These are phyloP conservation scores for Moricandia arvensis DNA, from an alignment of 345 rosid genomes.

Conservation along the genomic window DNA sequence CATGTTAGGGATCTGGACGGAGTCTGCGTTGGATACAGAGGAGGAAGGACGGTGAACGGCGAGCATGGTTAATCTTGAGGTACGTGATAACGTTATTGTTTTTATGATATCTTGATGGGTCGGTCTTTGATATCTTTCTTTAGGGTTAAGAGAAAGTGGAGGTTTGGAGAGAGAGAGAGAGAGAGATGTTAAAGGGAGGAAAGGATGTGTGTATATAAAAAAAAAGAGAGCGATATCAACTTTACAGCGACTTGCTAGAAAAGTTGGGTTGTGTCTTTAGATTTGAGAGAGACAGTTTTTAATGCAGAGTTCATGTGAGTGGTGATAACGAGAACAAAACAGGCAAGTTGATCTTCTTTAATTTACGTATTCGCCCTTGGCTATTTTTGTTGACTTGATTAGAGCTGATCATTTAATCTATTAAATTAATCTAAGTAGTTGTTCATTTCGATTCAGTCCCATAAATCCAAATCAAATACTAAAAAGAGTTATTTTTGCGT, in stretches of 20 bases:
- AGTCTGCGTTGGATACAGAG: constrained; percentile 24
- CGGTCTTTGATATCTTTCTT: neutral
- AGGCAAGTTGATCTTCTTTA: constrained; percentile 17
- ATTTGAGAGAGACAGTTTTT: constrained; percentile 27
- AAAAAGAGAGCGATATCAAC: too few species aligned
- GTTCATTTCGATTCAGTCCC: too few species aligned
- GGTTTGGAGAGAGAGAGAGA: constrained; percentile 12
- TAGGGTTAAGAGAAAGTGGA: neutral
- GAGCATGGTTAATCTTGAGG: constrained; percentile 24
- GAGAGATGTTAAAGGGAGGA: constrained; percentile 8
- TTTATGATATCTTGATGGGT: constrained; percentile 24
- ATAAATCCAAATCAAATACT: too few species aligned
- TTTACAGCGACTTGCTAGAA: constrained; percentile 35
- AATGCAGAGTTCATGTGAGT: constrained; percentile 42
- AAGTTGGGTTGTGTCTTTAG: constrained; percentile 30
- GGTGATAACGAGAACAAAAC: constrained; percentile 31
- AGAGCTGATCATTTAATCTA: too few species aligned
- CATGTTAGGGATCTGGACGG: constrained; percentile 28
- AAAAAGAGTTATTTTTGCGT: too few species aligned
- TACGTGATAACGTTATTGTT: neutral
- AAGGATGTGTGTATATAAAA: constrained; percentile 14
- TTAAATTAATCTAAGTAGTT: too few species aligned
- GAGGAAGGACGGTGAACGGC: constrained; percentile 34
- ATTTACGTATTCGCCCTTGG: constrained; percentile 24
- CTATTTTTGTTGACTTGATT: neutral